Evolutionary conservation across 768 basidiomycete species (phyloP), one percentile per base, ranked within the genome.

Genomic region (Russula sp.): DNA sequence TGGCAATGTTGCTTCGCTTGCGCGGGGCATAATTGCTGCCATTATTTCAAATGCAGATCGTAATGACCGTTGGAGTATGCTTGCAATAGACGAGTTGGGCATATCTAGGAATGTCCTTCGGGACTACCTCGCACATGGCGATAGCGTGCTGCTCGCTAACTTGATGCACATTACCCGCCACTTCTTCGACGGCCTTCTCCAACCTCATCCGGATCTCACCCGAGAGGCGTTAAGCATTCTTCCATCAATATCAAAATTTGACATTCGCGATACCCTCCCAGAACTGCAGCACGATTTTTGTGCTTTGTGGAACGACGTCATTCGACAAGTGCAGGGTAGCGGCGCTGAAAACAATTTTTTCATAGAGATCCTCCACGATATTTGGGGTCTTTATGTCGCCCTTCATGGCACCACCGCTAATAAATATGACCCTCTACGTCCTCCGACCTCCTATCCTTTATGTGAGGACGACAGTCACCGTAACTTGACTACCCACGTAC

Each of bases 91-190:
- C 8, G 34, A 60, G 40, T 42, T 60, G 24, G 49, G 38, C 18
- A 38, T 51, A 9, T 30, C 59, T 7, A 13, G 22, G 6, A 49
- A 14, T 4, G 38, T 40, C 20, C 24, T 60, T 40, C 49, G 18
- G 11, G 6, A 9, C 9, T 59, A 59, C 24, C 36, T 59, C 5
- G 48, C 14, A 26, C 34, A 51, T n/a, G 58, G 49, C 34, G 49
- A 59, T n/a, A 59, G 34, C 34, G 48, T 59, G 16, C 3, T 6
- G 10, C 59, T 60, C 5, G 59, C 36, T 22, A 51, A 51, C 26
- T 22, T 60, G 59, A 51, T 60, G 38, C 49, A 51, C 26, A n/a
- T 60, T 14, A 40, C 36, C 30, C 59, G 59, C 36, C 26, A 51
- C 5, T 8, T 60, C 38, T 20, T 51, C 2, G 10, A 9, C 11